phyloP scores from a whole-genome alignment of 306 rosid species.

The Lathyrus oleraceus region DNA sequence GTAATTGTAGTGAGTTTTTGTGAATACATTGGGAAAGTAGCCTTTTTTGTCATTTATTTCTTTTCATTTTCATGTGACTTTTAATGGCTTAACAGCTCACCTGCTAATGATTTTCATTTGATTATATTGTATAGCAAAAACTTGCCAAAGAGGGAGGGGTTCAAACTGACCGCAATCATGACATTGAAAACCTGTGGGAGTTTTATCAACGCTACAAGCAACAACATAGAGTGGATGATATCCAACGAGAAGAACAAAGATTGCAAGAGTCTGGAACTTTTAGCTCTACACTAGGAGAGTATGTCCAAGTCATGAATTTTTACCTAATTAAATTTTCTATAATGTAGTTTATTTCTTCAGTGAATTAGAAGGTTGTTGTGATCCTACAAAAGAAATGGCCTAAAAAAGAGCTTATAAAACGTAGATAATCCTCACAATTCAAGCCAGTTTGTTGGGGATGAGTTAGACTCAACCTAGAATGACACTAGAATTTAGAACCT shows the following conservation, averaged over 20 bases:
- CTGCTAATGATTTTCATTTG: conserved; percentile 27
- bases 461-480: neutral
- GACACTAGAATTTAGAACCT: neutral
- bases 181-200: conserved; percentile 79
- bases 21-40: conserved; percentile 9
- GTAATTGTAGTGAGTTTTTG: conserved; percentile 45
- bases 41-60: conserved; percentile 2
- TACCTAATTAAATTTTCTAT: neutral
- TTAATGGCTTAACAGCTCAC: conserved; percentile 3
- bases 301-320: conserved; percentile 42
- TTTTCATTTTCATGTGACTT: neutral
- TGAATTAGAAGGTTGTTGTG: conserved; percentile 6
- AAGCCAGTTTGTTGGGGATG: neutral
- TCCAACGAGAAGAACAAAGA: conserved; percentile 74
- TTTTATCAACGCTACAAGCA: conserved; percentile 77
- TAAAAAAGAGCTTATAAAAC: neutral
- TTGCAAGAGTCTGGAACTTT: conserved; percentile 83
- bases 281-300: conserved; percentile 79
- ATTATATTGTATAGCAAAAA: conserved; percentile 70
- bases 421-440: neutral
- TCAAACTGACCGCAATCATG: conserved; percentile 76
- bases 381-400: neutral
- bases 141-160: conserved; percentile 78
- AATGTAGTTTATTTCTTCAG: conserved; percentile 18
- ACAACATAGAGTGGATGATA: conserved; percentile 75